These are phyloP conservation scores for Cryptococcus jaspeensis DNA, from an alignment of 1,284 basidiomycete genomes.

Conservation along the genomic window DNA sequence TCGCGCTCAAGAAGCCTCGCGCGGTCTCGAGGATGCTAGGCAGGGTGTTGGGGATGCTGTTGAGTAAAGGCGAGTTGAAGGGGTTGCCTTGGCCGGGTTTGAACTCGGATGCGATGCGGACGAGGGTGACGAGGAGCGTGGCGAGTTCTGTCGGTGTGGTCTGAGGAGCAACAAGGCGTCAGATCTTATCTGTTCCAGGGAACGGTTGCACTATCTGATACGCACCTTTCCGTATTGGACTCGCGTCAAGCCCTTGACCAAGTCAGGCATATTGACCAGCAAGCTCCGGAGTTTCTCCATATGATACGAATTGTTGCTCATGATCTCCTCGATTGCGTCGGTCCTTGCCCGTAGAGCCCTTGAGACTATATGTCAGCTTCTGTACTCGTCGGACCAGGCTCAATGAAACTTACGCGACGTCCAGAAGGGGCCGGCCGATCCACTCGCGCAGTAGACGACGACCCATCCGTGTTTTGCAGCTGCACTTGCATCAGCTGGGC, in stretches of 20 bases:
- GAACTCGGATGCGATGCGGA: constrained; percentile 70
- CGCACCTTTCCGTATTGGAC: constrained; percentile 84
- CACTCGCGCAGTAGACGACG: constrained; percentile 77
- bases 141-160: constrained; percentile 83
- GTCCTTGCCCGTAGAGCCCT: constrained; percentile 72
- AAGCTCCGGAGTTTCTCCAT: constrained; percentile 65
- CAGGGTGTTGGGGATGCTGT: constrained; percentile 67
- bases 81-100: constrained; percentile 57
- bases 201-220: neutral
- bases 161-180: constrained; percentile 46
- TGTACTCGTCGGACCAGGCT: neutral
- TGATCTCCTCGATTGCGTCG: constrained; percentile 81
- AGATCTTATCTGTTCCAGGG: neutral
- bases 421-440: constrained; percentile 81
- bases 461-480: constrained; percentile 82
- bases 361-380: neutral
- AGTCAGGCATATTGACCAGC: constrained; percentile 76
- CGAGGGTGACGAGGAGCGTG: constrained; percentile 71
- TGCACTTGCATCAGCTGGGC: neutral
- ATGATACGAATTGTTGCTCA: constrained; percentile 58
- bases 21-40: constrained; percentile 65
- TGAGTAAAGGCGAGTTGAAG: constrained; percentile 67
- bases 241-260: constrained; percentile 81
- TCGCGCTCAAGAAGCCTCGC: constrained; percentile 59
- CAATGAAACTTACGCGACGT: constrained; percentile 60